Evolutionary conservation across 208 protist species (phyloP).

Genomic region (Crithidia sp.): DNA sequence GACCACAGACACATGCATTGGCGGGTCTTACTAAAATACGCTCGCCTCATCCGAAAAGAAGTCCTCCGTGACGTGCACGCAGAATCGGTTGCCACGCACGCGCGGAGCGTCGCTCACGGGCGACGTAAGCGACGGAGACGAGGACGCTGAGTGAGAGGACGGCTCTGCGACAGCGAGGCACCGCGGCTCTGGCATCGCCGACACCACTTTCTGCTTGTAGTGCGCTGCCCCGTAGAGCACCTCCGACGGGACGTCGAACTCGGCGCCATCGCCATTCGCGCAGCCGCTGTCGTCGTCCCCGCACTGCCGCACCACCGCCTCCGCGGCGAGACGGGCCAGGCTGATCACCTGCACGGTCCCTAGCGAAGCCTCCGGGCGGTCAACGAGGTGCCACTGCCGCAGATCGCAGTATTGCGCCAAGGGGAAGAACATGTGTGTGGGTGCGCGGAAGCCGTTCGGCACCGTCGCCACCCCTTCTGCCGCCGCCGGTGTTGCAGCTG

Average conservation of each 20-base stretch:
- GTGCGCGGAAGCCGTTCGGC: neutral
- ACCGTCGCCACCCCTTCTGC: slow-evolving; percentile 6
- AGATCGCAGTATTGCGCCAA: slow-evolving; percentile 8
- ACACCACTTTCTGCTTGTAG: neutral
- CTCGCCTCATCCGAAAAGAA: no score
- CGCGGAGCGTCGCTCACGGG: neutral
- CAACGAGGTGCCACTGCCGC: slow-evolving; percentile 5
- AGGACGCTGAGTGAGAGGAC: neutral
- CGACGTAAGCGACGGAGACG: no score
- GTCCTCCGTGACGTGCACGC: neutral
- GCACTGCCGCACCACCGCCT: neutral
- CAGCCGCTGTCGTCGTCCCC: neutral
- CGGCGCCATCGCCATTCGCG: neutral
- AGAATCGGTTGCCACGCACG: neutral
- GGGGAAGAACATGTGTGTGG: neutral
- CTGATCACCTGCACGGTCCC: neutral
- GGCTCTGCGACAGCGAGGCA: neutral
- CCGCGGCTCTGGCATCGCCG: neutral
- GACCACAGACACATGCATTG: no score
- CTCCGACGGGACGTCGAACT: neutral
- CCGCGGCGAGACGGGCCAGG: neutral
- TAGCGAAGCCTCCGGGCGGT: neutral
- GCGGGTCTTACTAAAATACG: no score
- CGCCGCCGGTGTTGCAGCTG: neutral
- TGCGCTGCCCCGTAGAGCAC: neutral